Percentiles rank a stretch among this genome's conserved stretches.
Evolutionary conservation across 352 stramenopile genomes (phyloP).

Genomic region (Globisporangium canariense): DNA sequence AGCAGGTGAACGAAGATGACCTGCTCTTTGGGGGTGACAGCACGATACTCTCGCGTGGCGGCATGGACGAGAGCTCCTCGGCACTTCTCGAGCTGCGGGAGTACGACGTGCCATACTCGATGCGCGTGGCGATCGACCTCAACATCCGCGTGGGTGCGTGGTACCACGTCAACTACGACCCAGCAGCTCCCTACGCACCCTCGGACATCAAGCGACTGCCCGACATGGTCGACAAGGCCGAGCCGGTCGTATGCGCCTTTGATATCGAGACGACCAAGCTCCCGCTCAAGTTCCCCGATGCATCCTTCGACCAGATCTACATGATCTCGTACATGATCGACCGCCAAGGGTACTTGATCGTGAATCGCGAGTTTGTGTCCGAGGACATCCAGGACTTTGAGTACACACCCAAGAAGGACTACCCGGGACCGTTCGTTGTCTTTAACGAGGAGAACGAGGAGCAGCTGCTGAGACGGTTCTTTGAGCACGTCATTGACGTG

Average conservation of each 20-base stretch:
- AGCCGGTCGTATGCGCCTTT: constrained; percentile 96
- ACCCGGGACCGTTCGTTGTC: constrained; percentile 92
- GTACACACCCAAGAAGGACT: constrained; percentile 96
- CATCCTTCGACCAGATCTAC: constrained; percentile 92
- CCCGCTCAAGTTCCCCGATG: constrained; percentile 98
- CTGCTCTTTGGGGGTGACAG: constrained; percentile 29
- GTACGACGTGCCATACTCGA: constrained; percentile 98
- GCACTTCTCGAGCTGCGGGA: constrained; percentile 92
- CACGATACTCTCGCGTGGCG: constrained; percentile 1
- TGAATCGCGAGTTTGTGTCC: constrained; percentile 96
- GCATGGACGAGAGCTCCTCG: constrained; percentile 66
- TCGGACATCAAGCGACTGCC: constrained; percentile 47
- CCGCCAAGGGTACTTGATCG: constrained; percentile 94
- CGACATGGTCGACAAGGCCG: constrained; percentile 92
- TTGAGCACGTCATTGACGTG: constrained; percentile 88
- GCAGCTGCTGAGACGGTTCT: constrained; percentile 83
- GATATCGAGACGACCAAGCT: constrained; percentile 99
- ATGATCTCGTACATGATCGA: constrained; percentile 99
- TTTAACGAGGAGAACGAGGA: constrained; percentile 95
- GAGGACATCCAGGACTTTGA: constrained; percentile 98
- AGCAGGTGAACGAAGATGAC: constrained; percentile 44
- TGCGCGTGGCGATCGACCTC: constrained; percentile 95
- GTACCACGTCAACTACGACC: constrained; percentile 92
- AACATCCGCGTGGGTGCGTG: constrained; percentile 96
- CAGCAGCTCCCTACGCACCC: constrained; percentile 49